phyloP scores from a whole-genome alignment of 2,329 filamentous ascomycete genomes.

The Pyricularia sp. region DNA sequence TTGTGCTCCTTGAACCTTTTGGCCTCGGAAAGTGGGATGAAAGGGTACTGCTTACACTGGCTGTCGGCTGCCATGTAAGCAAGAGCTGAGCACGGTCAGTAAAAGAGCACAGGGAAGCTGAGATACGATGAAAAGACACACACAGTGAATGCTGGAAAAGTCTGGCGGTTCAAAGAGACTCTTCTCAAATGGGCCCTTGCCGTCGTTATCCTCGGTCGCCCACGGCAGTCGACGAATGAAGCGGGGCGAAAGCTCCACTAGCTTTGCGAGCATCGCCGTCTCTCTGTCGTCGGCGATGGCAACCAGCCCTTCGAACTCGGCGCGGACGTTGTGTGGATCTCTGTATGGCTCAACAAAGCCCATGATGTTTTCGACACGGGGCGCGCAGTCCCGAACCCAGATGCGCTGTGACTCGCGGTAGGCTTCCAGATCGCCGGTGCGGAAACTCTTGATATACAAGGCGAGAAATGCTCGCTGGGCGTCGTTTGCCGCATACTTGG shows the following conservation, averaged over 20 bases:
- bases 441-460: slow-evolving; percentile 67
- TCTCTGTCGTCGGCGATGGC: slow-evolving; percentile 82
- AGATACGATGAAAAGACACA: slow-evolving; percentile 49
- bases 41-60: slow-evolving; percentile 84
- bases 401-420: slow-evolving; percentile 73
- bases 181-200: slow-evolving; percentile 65
- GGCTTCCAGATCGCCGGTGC: slow-evolving; percentile 61
- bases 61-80: slow-evolving; percentile 77
- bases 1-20: slow-evolving; percentile 73
- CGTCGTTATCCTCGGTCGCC: slow-evolving; percentile 58
- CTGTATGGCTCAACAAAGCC: slow-evolving; percentile 83
- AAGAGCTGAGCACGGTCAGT: slow-evolving; percentile 55
- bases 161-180: slow-evolving; percentile 92
- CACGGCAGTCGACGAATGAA: slow-evolving; percentile 88
- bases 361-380: slow-evolving; percentile 70
- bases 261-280: slow-evolving; percentile 74
- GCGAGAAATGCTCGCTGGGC: slow-evolving; percentile 64
- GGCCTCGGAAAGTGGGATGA: slow-evolving; percentile 72
- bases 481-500: slow-evolving; percentile 61
- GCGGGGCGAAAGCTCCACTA: slow-evolving; percentile 70
- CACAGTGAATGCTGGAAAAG: slow-evolving; percentile 54
- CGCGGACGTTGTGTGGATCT: slow-evolving; percentile 70
- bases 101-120: slow-evolving; percentile 58
- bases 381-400: slow-evolving; percentile 78
- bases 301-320: slow-evolving; percentile 80